Percentiles rank a stretch among this genome's conserved stretches.
phyloP scores from a whole-genome alignment of 495 filamentous ascomycete genomes.

The Neurospora sp. region DNA sequence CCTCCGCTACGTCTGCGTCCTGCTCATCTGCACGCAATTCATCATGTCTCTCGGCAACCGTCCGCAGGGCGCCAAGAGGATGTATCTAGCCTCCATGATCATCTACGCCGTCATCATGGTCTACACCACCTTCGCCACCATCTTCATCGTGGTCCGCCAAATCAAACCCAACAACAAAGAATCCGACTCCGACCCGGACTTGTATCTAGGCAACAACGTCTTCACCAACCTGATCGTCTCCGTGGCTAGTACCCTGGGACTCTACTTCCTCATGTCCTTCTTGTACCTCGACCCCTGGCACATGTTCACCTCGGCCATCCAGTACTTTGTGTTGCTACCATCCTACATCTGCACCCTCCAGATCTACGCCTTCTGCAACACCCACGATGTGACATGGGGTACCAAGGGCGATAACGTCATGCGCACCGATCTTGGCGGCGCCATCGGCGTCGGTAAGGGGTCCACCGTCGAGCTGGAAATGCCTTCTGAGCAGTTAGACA shows the following conservation, averaged over 20 bases:
- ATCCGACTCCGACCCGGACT: conserved; percentile 25
- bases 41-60: conserved; percentile 98
- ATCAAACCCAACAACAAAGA: conserved; percentile 42
- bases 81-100: conserved; percentile 81
- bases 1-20: conserved; percentile 70
- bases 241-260: conserved; percentile 76
- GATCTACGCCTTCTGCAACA: conserved; percentile 99
- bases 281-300: conserved; percentile 98
- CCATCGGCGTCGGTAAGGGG: conserved; percentile 58
- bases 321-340: conserved; percentile 89
- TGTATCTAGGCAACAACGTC: conserved; percentile 67
- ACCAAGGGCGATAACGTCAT: conserved; percentile 97
- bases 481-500: conserved; percentile 95
- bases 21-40: conserved; percentile 90
- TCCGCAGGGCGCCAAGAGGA: conserved; percentile 87
- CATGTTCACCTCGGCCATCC: conserved; percentile 88
- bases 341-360: conserved; percentile 94
- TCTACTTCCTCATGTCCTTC: conserved; percentile 95
- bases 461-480: conserved; percentile 81
- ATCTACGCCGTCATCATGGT: conserved; percentile 89
- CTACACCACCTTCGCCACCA: conserved; percentile 78
- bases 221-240: conserved; percentile 93
- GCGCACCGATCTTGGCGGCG: conserved; percentile 81
- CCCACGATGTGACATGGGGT: conserved; percentile 97
- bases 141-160: conserved; percentile 80